Percentiles rank a stretch among this genome's conserved stretches.
Evolutionary conservation across 2,329 filamentous ascomycete genomes (phyloP).

Genomic region (Ascochyta koolunga): DNA sequence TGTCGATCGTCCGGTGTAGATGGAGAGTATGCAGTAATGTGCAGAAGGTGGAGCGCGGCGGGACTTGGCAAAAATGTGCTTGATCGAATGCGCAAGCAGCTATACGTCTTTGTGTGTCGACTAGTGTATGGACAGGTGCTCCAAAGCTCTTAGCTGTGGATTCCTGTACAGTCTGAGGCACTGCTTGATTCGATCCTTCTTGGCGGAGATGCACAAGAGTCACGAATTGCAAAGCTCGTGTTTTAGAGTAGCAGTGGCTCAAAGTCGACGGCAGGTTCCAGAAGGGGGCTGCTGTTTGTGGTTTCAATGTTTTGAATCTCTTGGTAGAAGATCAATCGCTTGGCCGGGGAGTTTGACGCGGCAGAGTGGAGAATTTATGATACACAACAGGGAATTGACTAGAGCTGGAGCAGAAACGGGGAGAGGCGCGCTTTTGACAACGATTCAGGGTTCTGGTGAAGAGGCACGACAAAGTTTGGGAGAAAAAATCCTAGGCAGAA

Average conservation of each 20-base stretch:
- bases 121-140: slow-evolving; percentile 29
- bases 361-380: slow-evolving; percentile 37
- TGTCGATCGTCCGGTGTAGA: slow-evolving; percentile 25
- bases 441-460: slow-evolving; percentile 13
- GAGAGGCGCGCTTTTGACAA: slow-evolving; percentile 15
- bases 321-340: slow-evolving; percentile 29
- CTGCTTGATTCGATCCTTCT: slow-evolving; percentile 30
- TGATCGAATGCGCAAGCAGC: slow-evolving; percentile 28
- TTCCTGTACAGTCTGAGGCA: slow-evolving; percentile 18
- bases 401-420: slow-evolving; percentile 15
- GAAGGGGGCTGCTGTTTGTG: slow-evolving; percentile 26
- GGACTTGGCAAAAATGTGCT: slow-evolving; percentile 28
- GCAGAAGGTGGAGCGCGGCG: slow-evolving; percentile 18
- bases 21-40: slow-evolving; percentile 20
- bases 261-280: slow-evolving; percentile 22
- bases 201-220: slow-evolving; percentile 29
- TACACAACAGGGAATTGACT: slow-evolving; percentile 21
- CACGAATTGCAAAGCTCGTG: slow-evolving; percentile 23
- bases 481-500: slow-evolving; percentile 26
- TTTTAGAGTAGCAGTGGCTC: slow-evolving; percentile 19
- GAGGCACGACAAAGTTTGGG: slow-evolving; percentile 13
- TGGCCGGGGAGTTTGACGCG: slow-evolving; percentile 36
- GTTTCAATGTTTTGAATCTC: slow-evolving; percentile 33
- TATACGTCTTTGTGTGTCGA: slow-evolving; percentile 27
- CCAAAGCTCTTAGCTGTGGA: slow-evolving; percentile 32